These are phyloP conservation scores for Zygotorulaspora chibaensis DNA, from an alignment of 805 yeast species.

Conservation along the genomic window DNA sequence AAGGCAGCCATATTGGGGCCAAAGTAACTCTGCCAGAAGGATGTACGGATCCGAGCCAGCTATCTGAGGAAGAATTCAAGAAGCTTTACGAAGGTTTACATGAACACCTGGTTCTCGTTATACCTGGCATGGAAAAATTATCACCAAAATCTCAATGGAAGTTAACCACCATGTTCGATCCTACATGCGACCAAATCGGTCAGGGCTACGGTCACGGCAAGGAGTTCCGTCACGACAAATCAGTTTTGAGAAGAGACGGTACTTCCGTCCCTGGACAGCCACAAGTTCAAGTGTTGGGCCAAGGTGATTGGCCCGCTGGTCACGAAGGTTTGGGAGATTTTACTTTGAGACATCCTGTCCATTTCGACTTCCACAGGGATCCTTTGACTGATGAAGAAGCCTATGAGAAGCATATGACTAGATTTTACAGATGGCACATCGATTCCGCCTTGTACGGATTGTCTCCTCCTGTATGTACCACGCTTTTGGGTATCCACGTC, in stretches of 20 bases:
- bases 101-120: conserved; percentile 64
- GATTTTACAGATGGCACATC: conserved; percentile 92
- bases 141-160: conserved; percentile 71
- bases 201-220: conserved; percentile 84
- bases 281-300: conserved; percentile 87
- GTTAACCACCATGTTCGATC: conserved; percentile 75
- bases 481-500: conserved; percentile 75
- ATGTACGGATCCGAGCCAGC: conserved; percentile 66
- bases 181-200: conserved; percentile 46
- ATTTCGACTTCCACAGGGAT: conserved; percentile 70
- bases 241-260: conserved; percentile 78
- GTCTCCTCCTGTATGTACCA: conserved; percentile 83
- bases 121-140: conserved; percentile 66
- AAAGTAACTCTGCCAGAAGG: conserved; percentile 58
- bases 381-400: conserved; percentile 62
- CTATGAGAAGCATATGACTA: conserved; percentile 55
- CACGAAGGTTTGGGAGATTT: conserved; percentile 52
- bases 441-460: conserved; percentile 84
- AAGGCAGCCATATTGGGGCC: conserved; percentile 59
- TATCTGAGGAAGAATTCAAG: conserved; percentile 63
- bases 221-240: conserved; percentile 58
- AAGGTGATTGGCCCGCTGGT: conserved; percentile 65
- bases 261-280: conserved; percentile 76
- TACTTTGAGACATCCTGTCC: conserved; percentile 76
- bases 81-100: conserved; percentile 60